Evolutionary conservation across 2,329 filamentous ascomycete genomes (phyloP), one percentile per base, ranked within the genome.

Genomic region (Ophiostoma triangulosporum): DNA sequence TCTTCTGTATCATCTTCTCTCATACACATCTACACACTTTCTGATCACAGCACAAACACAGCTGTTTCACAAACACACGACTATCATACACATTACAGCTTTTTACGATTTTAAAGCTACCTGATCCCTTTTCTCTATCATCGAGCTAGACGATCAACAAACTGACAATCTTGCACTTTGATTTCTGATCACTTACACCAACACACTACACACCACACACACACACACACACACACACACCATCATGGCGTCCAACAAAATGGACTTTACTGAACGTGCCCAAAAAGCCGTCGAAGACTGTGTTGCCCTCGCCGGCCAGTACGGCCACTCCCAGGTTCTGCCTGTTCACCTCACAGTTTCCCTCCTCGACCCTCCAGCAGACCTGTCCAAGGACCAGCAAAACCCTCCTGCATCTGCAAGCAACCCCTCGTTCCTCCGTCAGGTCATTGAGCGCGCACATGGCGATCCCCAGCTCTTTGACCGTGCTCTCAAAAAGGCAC

Each of bases 251-350:
- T 78, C 82, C 52, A 79, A 82, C 51, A 80, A 83, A 63, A 88
- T 90, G 83, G 84, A 94, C 66, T 96, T 96, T 67, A 98, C 93
- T 60, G 91, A 97, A 70, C 77, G 86, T 70, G 93, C 88, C 60
- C 86, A 90, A 66, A 88, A 91, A 73, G 86, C 91, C 63, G 77
- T 98, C 65, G 81, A 86, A 63, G 88, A 96, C 68, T 87, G 90
- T 68, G 90, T 93, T 75, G 75, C 79, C 56, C 77, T 97, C 62
- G 89, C 91, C 60, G 83, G 89, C 68, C 84, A 93, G 72, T 95
- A 97, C 67, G 81, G 81, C 36, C 93, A 98, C 72, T 83, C 88
- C 38, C 91, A 98, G 69, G 81, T 97, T 57, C 77, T 90, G 53
- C 93, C 93, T 15, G 70, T 97, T 57, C 93, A 98, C 68, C 79